Evolutionary conservation across 352 stramenopile species (phyloP), one percentile per base, ranked within the genome.

Genomic region (Pythium angustatum): DNA sequence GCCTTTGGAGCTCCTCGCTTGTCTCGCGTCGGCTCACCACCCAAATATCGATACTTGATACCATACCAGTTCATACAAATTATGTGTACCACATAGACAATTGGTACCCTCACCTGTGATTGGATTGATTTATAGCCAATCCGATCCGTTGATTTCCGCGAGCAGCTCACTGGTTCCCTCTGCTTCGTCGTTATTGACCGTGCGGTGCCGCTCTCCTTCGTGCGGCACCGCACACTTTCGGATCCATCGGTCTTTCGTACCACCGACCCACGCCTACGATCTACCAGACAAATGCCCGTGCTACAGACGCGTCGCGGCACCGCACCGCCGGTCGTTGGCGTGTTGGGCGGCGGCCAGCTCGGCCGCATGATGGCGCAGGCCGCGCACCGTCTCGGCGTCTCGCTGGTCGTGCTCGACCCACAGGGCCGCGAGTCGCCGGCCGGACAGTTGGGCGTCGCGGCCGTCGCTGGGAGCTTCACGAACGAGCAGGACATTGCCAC

Each of bases 301-400:
- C 66, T 91, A 3, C 76, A 71, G 31, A 87, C 69, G 10, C 66
- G 60, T 27, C 64, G n/a, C 4, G 77, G 74, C 43, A 26, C 60
- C n/a, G 71, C 74, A 41, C 78, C 75, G 53, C 83, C 85, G 43
- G 80, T 90, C 19, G 82, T 98, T 53, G 91, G 93, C 56, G 85
- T 98, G 36, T 78, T 99, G 24, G 97, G 97, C 57, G 97, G 97
- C 56, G 97, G 97, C 45, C 97, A 99, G 73, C 81, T 99, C 45
- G 97, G 96, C 48, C 94, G 96, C 65, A 99, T 99, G 97, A 99
- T 99, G 96, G 95, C 91, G n/a, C 77, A 98, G 52, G 96, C 98
- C 45, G 94, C 93, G 10, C 93, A 98, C 62, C 94, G 96, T 30
- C 80, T 99, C 10, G 95, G 94, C 30, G 77, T 99, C 22, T 61